Base-by-base conservation (phyloP, 2,329 filamentous ascomycete species). In the Ilyonectria destructans region DNA sequence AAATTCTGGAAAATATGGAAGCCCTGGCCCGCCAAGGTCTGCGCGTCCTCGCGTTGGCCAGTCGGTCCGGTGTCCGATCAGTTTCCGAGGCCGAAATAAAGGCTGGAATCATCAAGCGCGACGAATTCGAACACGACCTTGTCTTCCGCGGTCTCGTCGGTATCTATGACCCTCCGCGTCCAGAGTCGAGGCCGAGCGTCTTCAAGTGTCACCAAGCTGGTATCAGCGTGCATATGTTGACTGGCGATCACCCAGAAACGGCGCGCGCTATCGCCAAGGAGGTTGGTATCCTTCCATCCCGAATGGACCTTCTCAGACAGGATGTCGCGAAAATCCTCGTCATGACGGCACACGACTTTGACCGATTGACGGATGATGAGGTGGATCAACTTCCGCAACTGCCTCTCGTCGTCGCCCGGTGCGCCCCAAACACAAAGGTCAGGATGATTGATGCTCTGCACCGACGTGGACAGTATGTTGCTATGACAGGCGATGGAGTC, bases 371-470 rank as follows among this genome's bases (percentile, higher is more conserved):
- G 0, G 90, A 92, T 33, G 85, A 87, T 0, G 84, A 93, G 71
- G 89, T 93, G 26, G 91, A 93, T 65, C 74, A 81, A 0, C 85
- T 93, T 2, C 89, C 89, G 0, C 85, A 90, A 1, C 79, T 93
- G 6, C 91, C 91, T 1, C 82, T 93, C 0, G 91, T 93, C 7
- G 89, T 93, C 58, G 91, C 91, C 40, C 87, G 91, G 3, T 93
- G 91, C 74, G 89, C 91, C 1, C 92, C 92, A 0, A 86, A 88
- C 57, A 93, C 91, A 10, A 93, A 94, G 77, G 91, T 92, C 6
- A 87, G 91, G 58, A 93, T 93, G 91, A 92, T 93, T 62, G 90
- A 92, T 68, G 91, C 91, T 8, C 86, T 93, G 5, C 91, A 93
- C 73, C 85, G 91, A 31, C 88, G 91, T 48, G 85, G 85, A 49